Conservation (phyloP, 768 basidiomycete genomes). For the Pulveroboletus sp. region DNA sequence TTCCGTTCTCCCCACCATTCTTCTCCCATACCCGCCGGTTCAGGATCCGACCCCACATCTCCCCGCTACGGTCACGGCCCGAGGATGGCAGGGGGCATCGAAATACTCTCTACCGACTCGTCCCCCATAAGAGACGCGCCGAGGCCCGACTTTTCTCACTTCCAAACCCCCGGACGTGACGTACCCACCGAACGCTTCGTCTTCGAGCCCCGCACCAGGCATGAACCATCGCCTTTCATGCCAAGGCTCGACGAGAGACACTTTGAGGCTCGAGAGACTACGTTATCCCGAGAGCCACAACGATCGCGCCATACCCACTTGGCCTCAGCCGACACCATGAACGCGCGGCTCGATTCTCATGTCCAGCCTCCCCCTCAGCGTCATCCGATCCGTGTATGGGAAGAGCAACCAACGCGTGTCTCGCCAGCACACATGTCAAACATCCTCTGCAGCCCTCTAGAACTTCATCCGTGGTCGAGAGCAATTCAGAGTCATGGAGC, state of each 20-base stretch:
- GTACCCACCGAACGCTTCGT: conserved; percentile 11
- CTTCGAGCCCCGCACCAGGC: conserved; percentile 7
- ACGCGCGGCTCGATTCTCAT: neutral
- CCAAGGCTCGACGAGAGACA: neutral
- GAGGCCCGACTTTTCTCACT: conserved; percentile 12
- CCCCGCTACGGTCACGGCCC: conserved; percentile 21
- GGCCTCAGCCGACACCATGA: neutral
- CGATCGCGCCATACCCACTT: conserved; percentile 6
- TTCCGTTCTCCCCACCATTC: conserved; percentile 11
- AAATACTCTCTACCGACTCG: conserved; percentile 17
- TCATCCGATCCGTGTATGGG: conserved; percentile 28
- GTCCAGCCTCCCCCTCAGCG: conserved; percentile 10
- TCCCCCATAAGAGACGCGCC: conserved; percentile 8
- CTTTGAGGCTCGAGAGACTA: conserved; percentile 4
- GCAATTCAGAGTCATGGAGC: neutral
- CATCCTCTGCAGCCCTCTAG: neutral
- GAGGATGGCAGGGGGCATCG: conserved; percentile 29
- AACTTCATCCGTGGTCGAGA: neutral
- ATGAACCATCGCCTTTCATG: conserved; percentile 7
- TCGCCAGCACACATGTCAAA: conserved; percentile 5
- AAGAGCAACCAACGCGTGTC: conserved; percentile 17
- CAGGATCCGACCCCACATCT: conserved; percentile 8
- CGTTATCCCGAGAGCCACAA: conserved; percentile 1
- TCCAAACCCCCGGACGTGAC: conserved; percentile 14
- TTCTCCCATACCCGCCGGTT: conserved; percentile 6